phyloP scores from a whole-genome alignment of 768 basidiomycete species.

The Mycena capillaripes region DNA sequence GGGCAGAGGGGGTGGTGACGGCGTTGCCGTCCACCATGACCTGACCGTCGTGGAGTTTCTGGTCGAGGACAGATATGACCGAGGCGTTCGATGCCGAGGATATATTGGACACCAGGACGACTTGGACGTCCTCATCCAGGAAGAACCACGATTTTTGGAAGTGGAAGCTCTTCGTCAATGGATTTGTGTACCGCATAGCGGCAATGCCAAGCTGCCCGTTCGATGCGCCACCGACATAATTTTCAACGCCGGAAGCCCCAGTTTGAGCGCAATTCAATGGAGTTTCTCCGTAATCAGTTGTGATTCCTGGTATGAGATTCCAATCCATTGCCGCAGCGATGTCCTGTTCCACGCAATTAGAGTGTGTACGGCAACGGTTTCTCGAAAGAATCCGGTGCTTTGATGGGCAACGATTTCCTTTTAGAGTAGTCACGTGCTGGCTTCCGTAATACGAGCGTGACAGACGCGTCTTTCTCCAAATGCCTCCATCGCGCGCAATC shows the following conservation, averaged over 20 bases:
- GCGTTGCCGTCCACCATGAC: slow-evolving; percentile 57
- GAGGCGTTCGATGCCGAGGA: slow-evolving; percentile 59
- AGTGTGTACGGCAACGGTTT: too few species aligned
- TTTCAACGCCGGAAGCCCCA: slow-evolving; percentile 59
- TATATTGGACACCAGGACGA: slow-evolving; percentile 71
- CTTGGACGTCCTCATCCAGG: slow-evolving; percentile 72
- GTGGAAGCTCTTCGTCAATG: slow-evolving; percentile 62
- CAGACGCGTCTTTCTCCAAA: too few species aligned
- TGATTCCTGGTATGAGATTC: slow-evolving; percentile 83
- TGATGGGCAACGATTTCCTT: too few species aligned
- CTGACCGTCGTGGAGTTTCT: slow-evolving; percentile 60
- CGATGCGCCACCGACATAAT: slow-evolving; percentile 78
- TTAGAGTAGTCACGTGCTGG: too few species aligned
- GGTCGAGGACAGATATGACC: slow-evolving; percentile 78
- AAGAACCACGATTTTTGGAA: slow-evolving; percentile 86
- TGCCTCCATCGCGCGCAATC: too few species aligned
- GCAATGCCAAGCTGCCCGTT: slow-evolving; percentile 68
- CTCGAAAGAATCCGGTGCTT: too few species aligned
- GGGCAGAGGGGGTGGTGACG: neutral
- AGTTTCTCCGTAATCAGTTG: slow-evolving; percentile 72
- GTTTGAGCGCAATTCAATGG: slow-evolving; percentile 62
- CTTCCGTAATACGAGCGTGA: too few species aligned
- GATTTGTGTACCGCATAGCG: slow-evolving; percentile 79
- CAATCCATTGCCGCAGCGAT: slow-evolving; percentile 74
- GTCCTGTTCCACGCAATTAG: too few species aligned